These are phyloP conservation scores for Alternaria tenuissima DNA, from an alignment of 2,329 filamentous ascomycete genomes.

Conservation along the genomic window DNA sequence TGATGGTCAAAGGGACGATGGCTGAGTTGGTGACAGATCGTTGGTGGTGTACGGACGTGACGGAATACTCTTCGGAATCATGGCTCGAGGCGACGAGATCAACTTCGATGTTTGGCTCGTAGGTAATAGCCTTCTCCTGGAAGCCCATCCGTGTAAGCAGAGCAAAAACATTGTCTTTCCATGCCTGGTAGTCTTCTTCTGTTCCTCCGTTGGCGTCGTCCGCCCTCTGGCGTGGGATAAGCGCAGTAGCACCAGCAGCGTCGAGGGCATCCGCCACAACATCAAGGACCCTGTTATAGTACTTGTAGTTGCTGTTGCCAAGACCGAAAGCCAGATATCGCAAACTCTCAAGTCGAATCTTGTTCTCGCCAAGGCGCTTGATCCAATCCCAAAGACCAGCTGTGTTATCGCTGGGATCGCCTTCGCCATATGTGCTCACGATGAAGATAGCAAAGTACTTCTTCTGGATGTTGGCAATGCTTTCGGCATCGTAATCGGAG, in stretches of 20 bases:
- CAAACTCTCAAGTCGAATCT: slow-evolving; percentile 36
- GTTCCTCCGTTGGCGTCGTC: slow-evolving; percentile 55
- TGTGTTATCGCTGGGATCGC: slow-evolving; percentile 52
- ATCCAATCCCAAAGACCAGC: slow-evolving; percentile 47
- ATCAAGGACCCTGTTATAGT: slow-evolving; percentile 56
- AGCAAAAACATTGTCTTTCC: slow-evolving; percentile 51
- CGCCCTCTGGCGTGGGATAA: slow-evolving; percentile 48
- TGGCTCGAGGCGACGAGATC: slow-evolving; percentile 17
- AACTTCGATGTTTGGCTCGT: slow-evolving; percentile 45
- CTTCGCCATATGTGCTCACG: slow-evolving; percentile 51
- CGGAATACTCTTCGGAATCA: slow-evolving; percentile 22
- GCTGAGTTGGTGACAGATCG: slow-evolving; percentile 41
- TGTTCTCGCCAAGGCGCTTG: slow-evolving; percentile 34
- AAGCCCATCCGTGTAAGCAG: slow-evolving; percentile 45
- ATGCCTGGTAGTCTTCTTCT: slow-evolving; percentile 55
- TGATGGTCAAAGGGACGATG: slow-evolving; percentile 44
- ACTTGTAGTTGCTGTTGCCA: slow-evolving; percentile 59
- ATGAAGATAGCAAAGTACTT: slow-evolving; percentile 47
- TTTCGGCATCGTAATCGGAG: slow-evolving; percentile 58
- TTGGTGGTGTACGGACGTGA: slow-evolving; percentile 41
- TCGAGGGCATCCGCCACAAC: slow-evolving; percentile 45
- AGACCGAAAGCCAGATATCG: slow-evolving; percentile 55
- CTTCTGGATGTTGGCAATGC: slow-evolving; percentile 42
- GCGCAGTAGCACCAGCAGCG: slow-evolving; percentile 41
- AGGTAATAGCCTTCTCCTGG: slow-evolving; percentile 44